A percentile compares a stretch with the other conserved stretches of the same genome.
Evolutionary conservation across 768 basidiomycete species (phyloP).

Genomic region (Amanita pseudoporphyria): DNA sequence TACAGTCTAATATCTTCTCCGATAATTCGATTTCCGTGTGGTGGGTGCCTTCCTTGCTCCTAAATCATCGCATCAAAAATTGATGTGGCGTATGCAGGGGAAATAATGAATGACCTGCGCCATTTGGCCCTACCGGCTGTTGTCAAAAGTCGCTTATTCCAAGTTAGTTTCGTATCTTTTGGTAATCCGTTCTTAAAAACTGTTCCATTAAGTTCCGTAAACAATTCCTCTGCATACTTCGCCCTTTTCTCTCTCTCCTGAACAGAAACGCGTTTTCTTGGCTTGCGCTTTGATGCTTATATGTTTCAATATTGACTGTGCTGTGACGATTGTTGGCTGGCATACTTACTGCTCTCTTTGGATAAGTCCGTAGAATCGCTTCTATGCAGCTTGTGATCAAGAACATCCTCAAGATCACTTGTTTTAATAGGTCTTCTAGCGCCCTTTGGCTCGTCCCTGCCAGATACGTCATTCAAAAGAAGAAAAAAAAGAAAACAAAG

Average conservation of each 20-base stretch:
- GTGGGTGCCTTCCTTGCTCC: slow-evolving; percentile 48
- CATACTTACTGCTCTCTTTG: background rate
- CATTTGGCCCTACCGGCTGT: slow-evolving; percentile 67
- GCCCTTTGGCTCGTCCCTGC: slow-evolving; percentile 40
- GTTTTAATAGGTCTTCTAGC: slow-evolving; percentile 26
- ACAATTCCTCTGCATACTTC: slow-evolving; percentile 49
- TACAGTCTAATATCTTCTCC: slow-evolving; percentile 68
- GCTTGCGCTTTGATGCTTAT: slow-evolving; percentile 12
- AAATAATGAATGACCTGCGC: slow-evolving; percentile 35
- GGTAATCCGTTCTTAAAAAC: slow-evolving; percentile 53
- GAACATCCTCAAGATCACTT: too few species aligned
- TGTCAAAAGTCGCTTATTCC: slow-evolving; percentile 56
- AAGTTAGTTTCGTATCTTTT: slow-evolving; percentile 42
- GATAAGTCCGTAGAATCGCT: background rate
- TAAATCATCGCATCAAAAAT: slow-evolving; percentile 16
- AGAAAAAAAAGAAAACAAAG: background rate
- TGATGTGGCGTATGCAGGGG: background rate
- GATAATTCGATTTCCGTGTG: slow-evolving; percentile 69
- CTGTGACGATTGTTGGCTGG: too few species aligned
- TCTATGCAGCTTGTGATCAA: background rate
- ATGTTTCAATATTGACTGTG: background rate
- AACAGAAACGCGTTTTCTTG: slow-evolving; percentile 32
- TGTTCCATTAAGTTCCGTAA: slow-evolving; percentile 44
- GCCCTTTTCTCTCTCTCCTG: slow-evolving; percentile 36
- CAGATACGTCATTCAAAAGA: background rate